These are phyloP conservation scores for Scytalidium sp. DNA, from an alignment of 2,329 filamentous ascomycete species.

Conservation along the genomic window DNA sequence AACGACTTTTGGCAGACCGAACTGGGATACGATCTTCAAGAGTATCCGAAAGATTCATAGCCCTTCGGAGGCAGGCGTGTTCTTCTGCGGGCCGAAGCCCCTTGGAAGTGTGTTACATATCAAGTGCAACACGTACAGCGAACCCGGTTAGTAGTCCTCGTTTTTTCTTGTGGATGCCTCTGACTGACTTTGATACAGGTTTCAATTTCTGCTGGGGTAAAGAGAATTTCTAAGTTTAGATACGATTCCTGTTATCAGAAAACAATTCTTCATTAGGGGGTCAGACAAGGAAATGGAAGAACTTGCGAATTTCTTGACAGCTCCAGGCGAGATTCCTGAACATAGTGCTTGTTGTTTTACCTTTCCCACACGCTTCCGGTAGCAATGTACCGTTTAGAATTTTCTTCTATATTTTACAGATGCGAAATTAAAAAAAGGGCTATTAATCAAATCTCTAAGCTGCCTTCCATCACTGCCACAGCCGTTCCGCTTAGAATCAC, in stretches of 20 bases:
- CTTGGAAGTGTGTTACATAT: conserved; percentile 74
- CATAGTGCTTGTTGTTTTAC: neutral
- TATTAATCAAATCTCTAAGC: conserved; percentile 11
- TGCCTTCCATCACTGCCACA: conserved; percentile 20
- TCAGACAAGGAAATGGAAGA: neutral
- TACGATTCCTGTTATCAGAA: neutral
- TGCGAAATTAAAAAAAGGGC: neutral
- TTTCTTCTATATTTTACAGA: neutral
- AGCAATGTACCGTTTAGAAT: neutral
- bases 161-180: neutral
- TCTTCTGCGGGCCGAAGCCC: conserved; percentile 83
- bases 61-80: conserved; percentile 71
- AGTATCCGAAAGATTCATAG: conserved; percentile 76
- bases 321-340: neutral
- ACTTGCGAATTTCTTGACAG: neutral
- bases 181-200: conserved; percentile 16
- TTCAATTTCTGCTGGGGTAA: conserved; percentile 40
- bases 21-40: conserved; percentile 89
- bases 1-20: conserved; percentile 82
- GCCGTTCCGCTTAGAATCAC: conserved; percentile 18
- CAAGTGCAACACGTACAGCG: conserved; percentile 85
- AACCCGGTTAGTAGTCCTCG: conserved; percentile 64
- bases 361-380: neutral
- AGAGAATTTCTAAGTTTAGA: conserved; percentile 44
- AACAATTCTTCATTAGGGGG: neutral